phyloP scores from a whole-genome alignment of 768 basidiomycete genomes.

The Lactarius sp. region DNA sequence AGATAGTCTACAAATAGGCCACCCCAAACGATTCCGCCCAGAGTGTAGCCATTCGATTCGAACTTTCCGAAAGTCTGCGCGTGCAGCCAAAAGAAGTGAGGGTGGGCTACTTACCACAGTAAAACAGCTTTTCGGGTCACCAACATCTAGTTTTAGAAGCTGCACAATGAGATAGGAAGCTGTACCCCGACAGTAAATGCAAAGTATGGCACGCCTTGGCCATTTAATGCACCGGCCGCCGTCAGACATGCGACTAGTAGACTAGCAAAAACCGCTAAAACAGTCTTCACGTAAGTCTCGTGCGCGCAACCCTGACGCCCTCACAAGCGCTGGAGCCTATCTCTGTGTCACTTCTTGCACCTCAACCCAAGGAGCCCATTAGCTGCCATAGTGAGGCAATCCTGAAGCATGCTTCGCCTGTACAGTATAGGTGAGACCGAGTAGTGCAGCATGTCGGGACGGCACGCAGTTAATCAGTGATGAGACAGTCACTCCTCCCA shows the following conservation, averaged over 20 bases:
- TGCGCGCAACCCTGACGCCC: too few relatives aligned
- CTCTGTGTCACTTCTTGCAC: too few relatives aligned
- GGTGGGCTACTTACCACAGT: neutral
- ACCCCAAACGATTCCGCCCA: constrained; percentile 13
- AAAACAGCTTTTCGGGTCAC: constrained; percentile 12
- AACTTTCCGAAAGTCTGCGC: constrained; percentile 1
- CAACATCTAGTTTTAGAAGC: constrained; percentile 8
- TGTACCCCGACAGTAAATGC: constrained; percentile 12
- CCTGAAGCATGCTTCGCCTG: too few relatives aligned
- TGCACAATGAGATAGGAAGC: constrained; percentile 12
- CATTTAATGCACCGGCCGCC: constrained; percentile 30
- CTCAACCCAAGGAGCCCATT: too few relatives aligned
- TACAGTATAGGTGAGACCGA: too few relatives aligned
- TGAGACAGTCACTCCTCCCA: too few relatives aligned
- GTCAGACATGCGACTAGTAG: constrained; percentile 29
- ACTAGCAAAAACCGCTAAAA: constrained; percentile 40
- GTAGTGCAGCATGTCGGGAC: too few relatives aligned
- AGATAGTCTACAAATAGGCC: constrained; percentile 15
- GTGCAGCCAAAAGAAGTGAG: neutral
- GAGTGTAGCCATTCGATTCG: constrained; percentile 14
- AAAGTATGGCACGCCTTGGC: constrained; percentile 23
- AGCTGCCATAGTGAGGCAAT: too few relatives aligned
- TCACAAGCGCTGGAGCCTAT: too few relatives aligned
- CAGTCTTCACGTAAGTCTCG: constrained; percentile 33
- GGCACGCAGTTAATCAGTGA: too few relatives aligned